Evolutionary conservation across 2,329 filamentous ascomycete genomes (phyloP), one percentile per base, ranked within the genome.

Genomic region (Fusarium sp.): DNA sequence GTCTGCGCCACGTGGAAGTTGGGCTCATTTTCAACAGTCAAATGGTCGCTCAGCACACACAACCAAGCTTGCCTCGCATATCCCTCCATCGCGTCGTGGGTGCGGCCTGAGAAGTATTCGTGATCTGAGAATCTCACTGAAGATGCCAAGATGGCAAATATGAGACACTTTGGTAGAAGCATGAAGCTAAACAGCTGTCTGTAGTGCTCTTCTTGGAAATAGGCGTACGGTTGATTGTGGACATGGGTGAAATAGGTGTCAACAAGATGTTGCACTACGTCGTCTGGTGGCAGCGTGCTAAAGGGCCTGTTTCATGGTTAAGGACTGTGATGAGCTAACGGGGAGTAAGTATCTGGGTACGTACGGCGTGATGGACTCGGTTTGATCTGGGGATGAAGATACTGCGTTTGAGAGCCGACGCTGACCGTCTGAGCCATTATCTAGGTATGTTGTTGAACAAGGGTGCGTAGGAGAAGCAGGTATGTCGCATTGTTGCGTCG

Each of bases 241-340:
- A 29, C 37, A 6, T 56, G 27, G 2, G 19, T 33, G 11, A 56
- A 56, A 33, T 42, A 56, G 16, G 27, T 56, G 2, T 44, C 29
- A 4, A 56, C 35, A 1, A 56, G 52, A 23, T 42, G 38, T 4
- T 56, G 38, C 4, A 42, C 27, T 25, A 56, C 52, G 10, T 19
- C 21, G 38, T 44, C 52, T 12, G 52, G 52, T 56, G 38, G 52
- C 27, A 42, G 12, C 5, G 38, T 44, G 15, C 37, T 55, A 4
- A 55, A 55, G 11, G 37, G 52, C 10, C 51, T 55, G 3, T 0
- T 4, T 15, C 1, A 4, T 8, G 25, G 11, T 55, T 4, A 55
- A 5, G 0, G 16, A 15, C 2, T 4, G 4, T 0, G n/a, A 12
- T 15, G 5, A 21, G 10, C 0, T 18, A 2, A 0, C 3, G 10